Conservation (phyloP, 1,284 basidiomycete species). For the Cystobasidiaceae sp. region DNA sequence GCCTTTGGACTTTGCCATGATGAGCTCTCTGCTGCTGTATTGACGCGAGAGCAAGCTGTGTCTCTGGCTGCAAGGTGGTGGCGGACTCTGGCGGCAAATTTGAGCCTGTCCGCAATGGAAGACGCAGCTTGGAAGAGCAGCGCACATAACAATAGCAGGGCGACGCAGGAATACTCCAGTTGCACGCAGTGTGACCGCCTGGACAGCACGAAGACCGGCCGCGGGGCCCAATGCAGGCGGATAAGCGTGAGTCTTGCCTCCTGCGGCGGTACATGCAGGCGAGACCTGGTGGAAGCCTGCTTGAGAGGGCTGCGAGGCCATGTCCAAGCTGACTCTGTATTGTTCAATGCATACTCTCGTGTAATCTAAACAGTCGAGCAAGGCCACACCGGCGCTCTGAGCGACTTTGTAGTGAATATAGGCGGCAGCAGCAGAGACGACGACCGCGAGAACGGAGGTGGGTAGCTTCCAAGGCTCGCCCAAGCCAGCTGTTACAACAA, state of each 20-base stretch:
- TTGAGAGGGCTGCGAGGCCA: neutral
- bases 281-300: neutral
- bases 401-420: slow-evolving; percentile 20
- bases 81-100: too few species aligned
- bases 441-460: slow-evolving; percentile 25
- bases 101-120: too few species aligned
- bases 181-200: neutral
- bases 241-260: slow-evolving; percentile 20
- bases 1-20: slow-evolving; percentile 11
- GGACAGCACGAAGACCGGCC: neutral
- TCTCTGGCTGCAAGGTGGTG: too few species aligned
- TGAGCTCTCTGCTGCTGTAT: too few species aligned
- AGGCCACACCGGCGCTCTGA: slow-evolving; percentile 9
- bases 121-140: too few species aligned
- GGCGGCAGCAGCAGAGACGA: neutral
- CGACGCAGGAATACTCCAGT: too few species aligned
- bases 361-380: neutral
- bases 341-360: neutral
- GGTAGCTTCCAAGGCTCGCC: neutral
- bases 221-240: slow-evolving; percentile 30
- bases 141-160: too few species aligned
- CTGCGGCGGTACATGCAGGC: neutral
- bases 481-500: slow-evolving; percentile 42
- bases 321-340: neutral
- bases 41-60: too few species aligned